Percentiles rank a stretch among this genome's conserved stretches.
Conservation (phyloP, 305 asterid genomes). For the Fraxinus dipetala region DNA sequence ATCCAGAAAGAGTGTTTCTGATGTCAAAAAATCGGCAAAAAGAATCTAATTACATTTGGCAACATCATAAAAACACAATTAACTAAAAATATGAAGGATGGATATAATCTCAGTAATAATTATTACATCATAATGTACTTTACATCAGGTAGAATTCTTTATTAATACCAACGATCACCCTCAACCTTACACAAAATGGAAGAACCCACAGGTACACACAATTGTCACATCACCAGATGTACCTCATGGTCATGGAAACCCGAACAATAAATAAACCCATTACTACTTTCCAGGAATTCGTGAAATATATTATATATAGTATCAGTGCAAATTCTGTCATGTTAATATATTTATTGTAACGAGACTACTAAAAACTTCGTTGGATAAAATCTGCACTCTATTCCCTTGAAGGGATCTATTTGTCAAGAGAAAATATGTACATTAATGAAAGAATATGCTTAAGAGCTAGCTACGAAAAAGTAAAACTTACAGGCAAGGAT, state of each 20-base stretch:
- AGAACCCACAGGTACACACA: neutral
- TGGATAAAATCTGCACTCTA: neutral
- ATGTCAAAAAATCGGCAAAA: neutral
- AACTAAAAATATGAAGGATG: neutral
- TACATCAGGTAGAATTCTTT: neutral
- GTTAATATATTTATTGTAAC: neutral
- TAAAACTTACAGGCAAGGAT: slow-evolving; percentile 34
- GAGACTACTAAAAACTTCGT: neutral
- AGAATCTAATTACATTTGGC: neutral
- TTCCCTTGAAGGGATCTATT: neutral
- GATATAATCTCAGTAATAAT: neutral
- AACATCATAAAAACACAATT: neutral
- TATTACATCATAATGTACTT: neutral
- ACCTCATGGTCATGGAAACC: slow-evolving; percentile 1
- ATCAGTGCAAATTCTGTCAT: neutral
- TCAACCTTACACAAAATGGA: neutral
- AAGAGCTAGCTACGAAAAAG: neutral
- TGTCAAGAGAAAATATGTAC: neutral
- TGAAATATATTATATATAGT: neutral
- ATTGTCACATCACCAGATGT: neutral
- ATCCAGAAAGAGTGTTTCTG: neutral
- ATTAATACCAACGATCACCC: neutral
- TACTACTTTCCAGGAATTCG: neutral
- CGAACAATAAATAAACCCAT: neutral
- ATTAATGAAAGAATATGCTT: neutral